A percentile compares a stretch with the other conserved stretches of the same genome.
Evolutionary conservation across 2,329 filamentous ascomycete species (phyloP).

Genomic region (Aureobasidium vineae): DNA sequence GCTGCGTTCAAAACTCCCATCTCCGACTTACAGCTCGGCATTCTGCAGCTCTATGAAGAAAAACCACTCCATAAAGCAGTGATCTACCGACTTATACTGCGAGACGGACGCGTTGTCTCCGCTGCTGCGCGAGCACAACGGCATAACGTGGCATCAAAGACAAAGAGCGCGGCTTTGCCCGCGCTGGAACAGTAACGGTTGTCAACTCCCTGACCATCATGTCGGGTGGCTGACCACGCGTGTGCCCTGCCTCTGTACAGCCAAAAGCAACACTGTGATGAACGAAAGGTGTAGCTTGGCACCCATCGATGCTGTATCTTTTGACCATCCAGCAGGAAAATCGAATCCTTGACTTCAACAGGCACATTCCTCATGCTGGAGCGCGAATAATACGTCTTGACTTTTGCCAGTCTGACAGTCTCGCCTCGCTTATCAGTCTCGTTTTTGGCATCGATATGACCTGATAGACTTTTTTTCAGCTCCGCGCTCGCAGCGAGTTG

Average conservation of each 20-base stretch:
- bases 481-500: not conserved
- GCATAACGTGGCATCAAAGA: constrained; percentile 16
- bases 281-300: not conserved
- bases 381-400: not conserved
- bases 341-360: not conserved
- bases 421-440: not conserved
- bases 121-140: not conserved
- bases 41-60: not conserved
- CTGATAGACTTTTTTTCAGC: constrained; percentile 5
- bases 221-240: constrained; percentile 1
- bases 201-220: not conserved
- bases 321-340: not conserved
- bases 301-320: not conserved
- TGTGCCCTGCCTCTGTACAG: not conserved
- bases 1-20: not conserved
- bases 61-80: not conserved
- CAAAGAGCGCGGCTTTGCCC: constrained; percentile 3
- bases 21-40: not conserved
- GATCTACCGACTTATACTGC: not conserved
- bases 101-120: not conserved
- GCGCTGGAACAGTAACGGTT: not conserved
- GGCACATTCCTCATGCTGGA: not conserved
- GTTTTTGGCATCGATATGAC: not conserved
- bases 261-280: not conserved
- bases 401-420: not conserved